Evolutionary conservation across 371 early-diverging fungal genomes (phyloP).

Genomic region (Mucor piriformis): DNA sequence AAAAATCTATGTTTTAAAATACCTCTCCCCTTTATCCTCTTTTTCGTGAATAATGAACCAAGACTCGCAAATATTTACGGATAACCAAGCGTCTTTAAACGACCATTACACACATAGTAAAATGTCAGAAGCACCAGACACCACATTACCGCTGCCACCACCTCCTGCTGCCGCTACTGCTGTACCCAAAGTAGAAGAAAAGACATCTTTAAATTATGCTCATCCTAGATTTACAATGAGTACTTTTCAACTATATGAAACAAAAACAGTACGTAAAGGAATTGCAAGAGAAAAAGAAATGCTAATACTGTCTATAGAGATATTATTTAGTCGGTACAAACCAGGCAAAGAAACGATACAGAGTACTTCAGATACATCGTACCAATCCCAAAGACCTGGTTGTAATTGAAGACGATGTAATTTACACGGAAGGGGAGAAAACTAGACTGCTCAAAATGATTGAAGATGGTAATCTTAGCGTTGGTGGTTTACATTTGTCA

Average conservation of each 20-base stretch:
- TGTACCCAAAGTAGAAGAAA: neutral
- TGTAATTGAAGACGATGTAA: constrained; percentile 69
- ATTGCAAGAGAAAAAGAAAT: neutral
- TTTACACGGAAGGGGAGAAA: constrained; percentile 78
- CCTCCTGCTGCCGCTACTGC: neutral
- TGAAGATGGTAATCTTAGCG: constrained; percentile 73
- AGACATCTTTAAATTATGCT: constrained; percentile 22
- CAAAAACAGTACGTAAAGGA: constrained; percentile 64
- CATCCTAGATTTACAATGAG: constrained; percentile 55
- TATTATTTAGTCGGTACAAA: constrained; percentile 87
- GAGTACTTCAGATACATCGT: constrained; percentile 89
- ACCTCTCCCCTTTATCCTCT: neutral
- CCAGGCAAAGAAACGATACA: constrained; percentile 70
- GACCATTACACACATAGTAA: constrained; percentile 16
- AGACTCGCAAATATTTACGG: constrained; percentile 35
- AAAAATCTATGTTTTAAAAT: neutral
- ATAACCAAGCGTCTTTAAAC: constrained; percentile 23
- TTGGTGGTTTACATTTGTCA: constrained; percentile 79
- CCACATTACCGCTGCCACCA: too few species aligned
- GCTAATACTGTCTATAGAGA: constrained; percentile 42
- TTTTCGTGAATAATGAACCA: constrained; percentile 26
- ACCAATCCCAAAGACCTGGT: constrained; percentile 60
- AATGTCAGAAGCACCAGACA: constrained; percentile 1
- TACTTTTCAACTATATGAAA: constrained; percentile 82
- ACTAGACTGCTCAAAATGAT: constrained; percentile 80